phyloP scores from a whole-genome alignment of 495 filamentous ascomycete species.

The Saxophila tyrrhenica region DNA sequence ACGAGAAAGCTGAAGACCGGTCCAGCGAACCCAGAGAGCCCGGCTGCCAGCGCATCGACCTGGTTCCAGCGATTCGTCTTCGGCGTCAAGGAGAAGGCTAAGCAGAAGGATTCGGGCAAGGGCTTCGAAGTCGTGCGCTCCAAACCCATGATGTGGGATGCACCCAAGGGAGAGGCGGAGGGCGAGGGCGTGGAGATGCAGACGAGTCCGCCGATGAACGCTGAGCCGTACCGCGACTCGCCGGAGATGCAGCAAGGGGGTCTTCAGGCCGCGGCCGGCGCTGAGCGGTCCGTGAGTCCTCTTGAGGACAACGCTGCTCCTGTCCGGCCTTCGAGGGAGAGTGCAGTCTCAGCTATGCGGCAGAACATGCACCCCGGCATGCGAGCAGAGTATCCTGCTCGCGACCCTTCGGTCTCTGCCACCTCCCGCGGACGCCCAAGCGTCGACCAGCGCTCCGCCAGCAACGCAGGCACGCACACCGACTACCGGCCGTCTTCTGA shows the following conservation, averaged over 20 bases:
- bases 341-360: not conserved
- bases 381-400: slow-evolving; percentile 8
- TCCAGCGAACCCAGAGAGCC: slow-evolving; percentile 86
- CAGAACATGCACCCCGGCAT: slow-evolving; percentile 7
- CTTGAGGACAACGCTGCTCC: not conserved
- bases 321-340: not conserved
- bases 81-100: slow-evolving; percentile 65
- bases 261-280: slow-evolving; percentile 2
- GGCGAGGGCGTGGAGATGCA: slow-evolving; percentile 16
- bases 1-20: slow-evolving; percentile 82
- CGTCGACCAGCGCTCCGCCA: not conserved
- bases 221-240: slow-evolving; percentile 12
- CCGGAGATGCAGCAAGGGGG: slow-evolving; percentile 6
- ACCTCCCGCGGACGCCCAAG: not conserved
- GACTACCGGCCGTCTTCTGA: not conserved
- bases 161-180: slow-evolving; percentile 14
- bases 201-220: slow-evolving; percentile 8
- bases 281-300: slow-evolving; percentile 4
- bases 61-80: slow-evolving; percentile 66
- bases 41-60: slow-evolving; percentile 73
- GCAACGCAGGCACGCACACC: too few relatives aligned
- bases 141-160: slow-evolving; percentile 46
- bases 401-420: not conserved
- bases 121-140: slow-evolving; percentile 95
- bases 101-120: slow-evolving; percentile 48